These are phyloP conservation scores for Penicillium goetzii DNA, from an alignment of 495 filamentous ascomycete species.

Conservation along the genomic window DNA sequence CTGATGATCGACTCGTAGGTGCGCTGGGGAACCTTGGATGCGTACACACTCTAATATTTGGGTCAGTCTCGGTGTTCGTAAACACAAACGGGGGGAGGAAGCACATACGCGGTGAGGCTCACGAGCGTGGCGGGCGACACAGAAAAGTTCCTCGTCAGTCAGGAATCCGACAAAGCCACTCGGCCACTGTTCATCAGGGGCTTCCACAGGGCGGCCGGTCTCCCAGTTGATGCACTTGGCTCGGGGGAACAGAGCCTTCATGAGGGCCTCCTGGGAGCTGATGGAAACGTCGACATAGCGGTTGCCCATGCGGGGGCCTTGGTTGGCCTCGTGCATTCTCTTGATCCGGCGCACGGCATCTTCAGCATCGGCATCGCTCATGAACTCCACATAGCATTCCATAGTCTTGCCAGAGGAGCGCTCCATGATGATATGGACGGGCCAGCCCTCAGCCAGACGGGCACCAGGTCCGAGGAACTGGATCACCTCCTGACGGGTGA, in stretches of 20 bases:
- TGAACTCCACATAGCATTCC: constrained; percentile 74
- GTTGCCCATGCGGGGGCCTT: constrained; percentile 61
- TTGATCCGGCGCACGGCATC: constrained; percentile 40
- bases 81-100: constrained; percentile 1
- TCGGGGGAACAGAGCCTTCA: constrained; percentile 69
- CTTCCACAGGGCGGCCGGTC: constrained; percentile 49
- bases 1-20: constrained; percentile 76
- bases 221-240: constrained; percentile 67
- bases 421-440: constrained; percentile 85
- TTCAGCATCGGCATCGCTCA: constrained; percentile 48
- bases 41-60: constrained; percentile 61
- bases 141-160: constrained; percentile 69
- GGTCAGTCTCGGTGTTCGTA: constrained; percentile 15
- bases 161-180: constrained; percentile 72
- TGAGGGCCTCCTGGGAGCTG: constrained; percentile 61
- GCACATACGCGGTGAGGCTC: constrained; percentile 65
- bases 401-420: constrained; percentile 75
- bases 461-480: constrained; percentile 73
- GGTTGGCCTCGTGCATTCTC: constrained; percentile 49
- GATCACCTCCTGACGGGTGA: constrained; percentile 67
- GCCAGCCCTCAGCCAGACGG: constrained; percentile 54
- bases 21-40: constrained; percentile 67
- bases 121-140: constrained; percentile 69
- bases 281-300: constrained; percentile 66
- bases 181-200: constrained; percentile 55